Evolutionary conservation across 1,284 basidiomycete genomes (phyloP).

Genomic region (Sphaerobolus stellatus): DNA sequence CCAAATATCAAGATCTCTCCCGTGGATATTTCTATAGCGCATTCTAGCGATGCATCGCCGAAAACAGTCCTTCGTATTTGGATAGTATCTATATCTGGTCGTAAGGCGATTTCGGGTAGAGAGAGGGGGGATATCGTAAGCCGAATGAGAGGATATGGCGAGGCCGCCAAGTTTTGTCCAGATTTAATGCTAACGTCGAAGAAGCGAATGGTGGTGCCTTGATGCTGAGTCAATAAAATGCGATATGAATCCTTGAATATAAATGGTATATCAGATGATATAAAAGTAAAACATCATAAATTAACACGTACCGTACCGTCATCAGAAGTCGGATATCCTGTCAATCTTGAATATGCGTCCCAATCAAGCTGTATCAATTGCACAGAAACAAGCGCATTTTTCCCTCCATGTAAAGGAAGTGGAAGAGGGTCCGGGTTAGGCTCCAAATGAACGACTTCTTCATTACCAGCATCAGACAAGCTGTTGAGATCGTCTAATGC

Average conservation of each 20-base stretch:
- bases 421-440: neutral
- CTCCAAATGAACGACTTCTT: neutral
- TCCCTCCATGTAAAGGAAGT: neutral
- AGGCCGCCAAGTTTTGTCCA: conserved; percentile 47
- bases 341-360: neutral
- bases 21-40: conserved; percentile 56
- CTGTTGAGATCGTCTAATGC: conserved; percentile 5
- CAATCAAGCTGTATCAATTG: neutral
- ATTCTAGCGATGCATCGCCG: conserved; percentile 66
- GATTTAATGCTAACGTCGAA: conserved; percentile 59
- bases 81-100: conserved; percentile 2
- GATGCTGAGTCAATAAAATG: conserved; percentile 65
- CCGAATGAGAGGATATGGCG: conserved; percentile 60
- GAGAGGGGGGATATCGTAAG: conserved; percentile 61
- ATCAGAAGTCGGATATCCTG: neutral
- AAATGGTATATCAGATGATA: too few relatives aligned
- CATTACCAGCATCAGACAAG: neutral
- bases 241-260: conserved; percentile 56
- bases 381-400: neutral
- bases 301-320: neutral
- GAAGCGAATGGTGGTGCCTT: conserved; percentile 65
- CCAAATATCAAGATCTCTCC: conserved; percentile 70
- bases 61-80: conserved; percentile 30
- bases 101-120: conserved; percentile 23
- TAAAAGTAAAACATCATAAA: neutral